These are phyloP conservation scores for Fagopyrum tataricum DNA, from an alignment of 148 eudicot species.

Conservation along the genomic window DNA sequence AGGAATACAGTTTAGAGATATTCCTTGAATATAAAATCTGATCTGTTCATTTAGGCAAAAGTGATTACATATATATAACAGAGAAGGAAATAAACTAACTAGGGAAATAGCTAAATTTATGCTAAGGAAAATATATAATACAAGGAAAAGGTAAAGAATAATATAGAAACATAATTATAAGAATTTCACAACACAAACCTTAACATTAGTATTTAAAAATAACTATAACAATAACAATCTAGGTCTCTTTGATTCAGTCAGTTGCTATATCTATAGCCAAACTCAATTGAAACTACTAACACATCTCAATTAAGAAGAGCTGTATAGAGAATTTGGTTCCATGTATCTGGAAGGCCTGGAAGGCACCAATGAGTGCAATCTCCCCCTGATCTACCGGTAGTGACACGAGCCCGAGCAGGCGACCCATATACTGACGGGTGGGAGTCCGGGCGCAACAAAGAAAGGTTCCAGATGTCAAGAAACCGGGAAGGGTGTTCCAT, in stretches of 20 bases:
- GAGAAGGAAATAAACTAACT: too few relatives aligned
- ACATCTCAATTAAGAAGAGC: slow-evolving; percentile 13
- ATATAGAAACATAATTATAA: too few relatives aligned
- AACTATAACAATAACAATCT: too few relatives aligned
- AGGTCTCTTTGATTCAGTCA: not conserved
- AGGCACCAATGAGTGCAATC: slow-evolving; percentile 76
- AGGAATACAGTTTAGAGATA: too few relatives aligned
- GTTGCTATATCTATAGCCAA: not conserved
- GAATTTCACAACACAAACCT: too few relatives aligned
- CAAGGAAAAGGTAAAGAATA: too few relatives aligned
- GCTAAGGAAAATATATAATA: too few relatives aligned
- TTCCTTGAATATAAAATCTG: too few relatives aligned
- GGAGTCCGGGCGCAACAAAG: slow-evolving; percentile 43
- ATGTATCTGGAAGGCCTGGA: slow-evolving; percentile 55
- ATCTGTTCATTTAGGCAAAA: too few relatives aligned
- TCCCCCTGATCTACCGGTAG: not conserved
- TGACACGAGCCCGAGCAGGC: slow-evolving; percentile 10
- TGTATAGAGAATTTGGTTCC: slow-evolving; percentile 51
- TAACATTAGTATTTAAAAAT: too few relatives aligned
- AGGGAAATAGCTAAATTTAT: too few relatives aligned
- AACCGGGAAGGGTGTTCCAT: slow-evolving; percentile 28
- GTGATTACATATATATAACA: too few relatives aligned
- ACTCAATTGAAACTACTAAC: not conserved
- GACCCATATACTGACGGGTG: slow-evolving; percentile 36
- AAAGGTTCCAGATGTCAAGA: slow-evolving; percentile 30